Base-by-base conservation (phyloP, 305 asterid genomes). In the Caryopteris hybrid region DNA sequence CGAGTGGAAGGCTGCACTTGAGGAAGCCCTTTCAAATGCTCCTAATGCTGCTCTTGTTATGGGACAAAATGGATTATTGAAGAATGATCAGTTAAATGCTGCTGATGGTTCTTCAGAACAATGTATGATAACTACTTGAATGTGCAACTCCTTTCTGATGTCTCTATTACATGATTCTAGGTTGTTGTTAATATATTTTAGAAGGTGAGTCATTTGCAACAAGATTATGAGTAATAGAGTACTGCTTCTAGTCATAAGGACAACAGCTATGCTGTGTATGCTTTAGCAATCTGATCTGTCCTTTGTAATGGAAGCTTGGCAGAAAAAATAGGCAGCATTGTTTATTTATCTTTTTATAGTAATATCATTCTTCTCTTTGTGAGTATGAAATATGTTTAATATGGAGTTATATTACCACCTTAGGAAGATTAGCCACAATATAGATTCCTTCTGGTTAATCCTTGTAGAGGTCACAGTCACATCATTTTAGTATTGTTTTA, bases 1-100 rank as follows among this genome's bases (percentile, higher is more conserved):
- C 27, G 98, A 90, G 86, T 95, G 99, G 99, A 95, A 88, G 80
- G 74, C 69, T 74, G 98, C 98, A 65, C 97, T 95, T 72, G 99
- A 95, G 80, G 96, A 89, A 81, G 98, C 99, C 73, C 84, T 95
- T 61, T 64, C 88, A 72, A 80, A 86, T 86, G 99, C 99, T 65
- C 99, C 99, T 61, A 85, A 68, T 72, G 93, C 97, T 46, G 86
- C 96, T 63, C 77, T 60, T 75, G 94, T 76, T 46, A 33, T 76
- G 75, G 97, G 92, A 55, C 99, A 88, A 82, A 95, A 92, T 78
- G 95, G 96, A 66, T 70, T 81, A 61, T 60, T 84, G 68, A 88
- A 79, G 85, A 89, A 84, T 11, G 97, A 92, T 71, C 97, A 92
- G 81, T 45, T 62, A 59, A 87, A 81, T 74, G 81, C 79, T 58